phyloP scores from a whole-genome alignment of 192 early-diverging fungal genomes.

The Oehlia diaphana region DNA sequence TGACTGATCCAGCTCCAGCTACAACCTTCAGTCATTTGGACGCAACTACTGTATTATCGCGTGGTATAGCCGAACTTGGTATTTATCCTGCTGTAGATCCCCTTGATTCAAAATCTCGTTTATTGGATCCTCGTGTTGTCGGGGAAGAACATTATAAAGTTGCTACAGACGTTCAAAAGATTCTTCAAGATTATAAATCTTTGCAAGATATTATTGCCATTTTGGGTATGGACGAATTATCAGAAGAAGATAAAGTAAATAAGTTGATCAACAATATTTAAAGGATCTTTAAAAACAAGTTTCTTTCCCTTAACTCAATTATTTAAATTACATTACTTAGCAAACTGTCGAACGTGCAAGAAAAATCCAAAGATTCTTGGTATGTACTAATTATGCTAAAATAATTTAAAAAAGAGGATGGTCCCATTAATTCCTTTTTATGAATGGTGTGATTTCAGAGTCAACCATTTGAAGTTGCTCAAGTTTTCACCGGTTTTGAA shows the following conservation, averaged over 20 bases:
- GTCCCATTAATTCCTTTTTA: neutral
- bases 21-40: constrained; percentile 99
- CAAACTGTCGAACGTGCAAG: constrained; percentile 97
- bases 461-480: constrained; percentile 96
- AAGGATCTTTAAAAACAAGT: neutral
- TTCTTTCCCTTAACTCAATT: neutral
- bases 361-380: constrained; percentile 98
- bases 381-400: neutral
- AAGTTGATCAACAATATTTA: neutral
- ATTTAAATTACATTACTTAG: constrained; percentile 25
- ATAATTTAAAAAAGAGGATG: neutral
- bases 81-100: constrained; percentile 99
- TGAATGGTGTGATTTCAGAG: constrained; percentile 43
- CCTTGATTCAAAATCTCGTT: constrained; percentile 97
- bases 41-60: constrained; percentile 98
- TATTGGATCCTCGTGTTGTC: constrained; percentile 96
- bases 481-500: constrained; percentile 97
- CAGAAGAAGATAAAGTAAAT: constrained; percentile 87
- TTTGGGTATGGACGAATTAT: constrained; percentile 99
- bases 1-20: constrained; percentile 99
- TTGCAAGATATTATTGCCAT: constrained; percentile 99
- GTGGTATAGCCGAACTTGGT: constrained; percentile 98
- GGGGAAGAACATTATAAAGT: constrained; percentile 93
- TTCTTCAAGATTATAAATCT: constrained; percentile 98
- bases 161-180: constrained; percentile 92